Evolutionary conservation across 208 protist genomes (phyloP), one percentile per base, ranked within the genome.

Genomic region (Leishmania guyanensis): DNA sequence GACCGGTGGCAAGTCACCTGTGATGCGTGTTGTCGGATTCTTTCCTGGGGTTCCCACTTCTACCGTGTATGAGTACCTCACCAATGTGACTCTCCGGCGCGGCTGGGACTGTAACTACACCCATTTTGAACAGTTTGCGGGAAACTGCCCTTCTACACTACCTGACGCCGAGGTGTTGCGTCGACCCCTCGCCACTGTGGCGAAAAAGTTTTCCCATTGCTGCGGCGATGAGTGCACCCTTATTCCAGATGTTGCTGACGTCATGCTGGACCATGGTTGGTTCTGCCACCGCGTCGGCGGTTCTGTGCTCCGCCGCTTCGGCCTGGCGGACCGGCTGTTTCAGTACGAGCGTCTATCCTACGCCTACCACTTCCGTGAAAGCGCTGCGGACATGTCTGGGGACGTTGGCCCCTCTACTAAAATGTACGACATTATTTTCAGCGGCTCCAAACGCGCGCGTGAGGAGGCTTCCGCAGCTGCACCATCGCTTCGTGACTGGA

Each of bases 81-180:
- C 88, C 3, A 88, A 93, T 64, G 53, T 93, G 29, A 22, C 83
- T 50, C n/a, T 88, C 60, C 84, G 91, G 1, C 70, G 50, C 20
- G 29, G 72, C 17, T 95, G 91, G 91, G 91, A 95, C 74, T 66
- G 46, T 4, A 93, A 95, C 81, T 95, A 95, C 79, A 82, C 76
- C 29, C 82, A 86, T 54, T 95, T 91, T 74, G 80, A 85, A 46
- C 81, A 78, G 29, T 91, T 86, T 72, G 50, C 64, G 6, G 75
- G 46, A 10, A 70, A 78, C 0, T 66, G 76, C 48, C 20, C 74
- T 14, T 62, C 60, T 1, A 53, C 46, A 22, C 75, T 90, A 17
- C 51, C 51, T 9, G 53, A 68, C 2, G 71, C 26, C 2, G 12
- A 64, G 5, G 8, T 33, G 43, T 64, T 87, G 16, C 65, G 78